Percentiles rank a stretch among this genome's conserved stretches.
Evolutionary conservation across 805 yeast species (phyloP).

Genomic region (Sugiyamaella qingdaonensis): DNA sequence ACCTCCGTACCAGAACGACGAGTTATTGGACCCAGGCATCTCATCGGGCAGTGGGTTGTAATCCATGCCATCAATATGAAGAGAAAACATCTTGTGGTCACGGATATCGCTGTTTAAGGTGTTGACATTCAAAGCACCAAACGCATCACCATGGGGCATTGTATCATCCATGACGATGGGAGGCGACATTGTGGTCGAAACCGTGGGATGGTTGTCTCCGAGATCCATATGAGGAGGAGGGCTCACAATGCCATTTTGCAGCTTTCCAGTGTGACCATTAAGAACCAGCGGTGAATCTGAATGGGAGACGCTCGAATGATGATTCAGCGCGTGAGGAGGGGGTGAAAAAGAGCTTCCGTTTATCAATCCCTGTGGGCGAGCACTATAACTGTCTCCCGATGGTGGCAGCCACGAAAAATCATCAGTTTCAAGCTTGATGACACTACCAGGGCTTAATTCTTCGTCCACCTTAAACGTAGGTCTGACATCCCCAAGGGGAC

Average conservation of each 20-base stretch:
- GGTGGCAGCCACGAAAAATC: constrained; percentile 24
- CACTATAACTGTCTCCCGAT: constrained; percentile 1
- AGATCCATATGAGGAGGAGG: constrained; percentile 7
- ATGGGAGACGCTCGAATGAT: neutral
- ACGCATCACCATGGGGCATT: neutral
- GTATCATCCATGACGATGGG: constrained; percentile 2
- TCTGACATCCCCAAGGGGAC: neutral
- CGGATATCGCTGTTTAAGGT: constrained; percentile 6
- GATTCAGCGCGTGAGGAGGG: constrained; percentile 8
- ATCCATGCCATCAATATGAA: constrained; percentile 13
- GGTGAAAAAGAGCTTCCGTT: constrained; percentile 11
- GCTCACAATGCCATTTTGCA: constrained; percentile 5
- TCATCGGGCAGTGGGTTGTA: neutral
- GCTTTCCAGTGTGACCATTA: constrained; percentile 1
- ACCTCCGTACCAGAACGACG: neutral
- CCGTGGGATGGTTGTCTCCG: constrained; percentile 4
- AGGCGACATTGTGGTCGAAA: constrained; percentile 7
- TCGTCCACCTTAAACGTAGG: constrained; percentile 11
- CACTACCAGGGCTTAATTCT: constrained; percentile 17
- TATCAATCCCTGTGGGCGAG: constrained; percentile 12
- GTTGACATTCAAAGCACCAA: neutral
- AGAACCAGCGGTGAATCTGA: constrained; percentile 7
- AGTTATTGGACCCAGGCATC: neutral
- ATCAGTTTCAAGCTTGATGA: constrained; percentile 11
- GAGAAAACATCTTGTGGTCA: constrained; percentile 10